Evolutionary conservation across 169 alveolate species (phyloP).

Genomic region (Babesia gibsoni): DNA sequence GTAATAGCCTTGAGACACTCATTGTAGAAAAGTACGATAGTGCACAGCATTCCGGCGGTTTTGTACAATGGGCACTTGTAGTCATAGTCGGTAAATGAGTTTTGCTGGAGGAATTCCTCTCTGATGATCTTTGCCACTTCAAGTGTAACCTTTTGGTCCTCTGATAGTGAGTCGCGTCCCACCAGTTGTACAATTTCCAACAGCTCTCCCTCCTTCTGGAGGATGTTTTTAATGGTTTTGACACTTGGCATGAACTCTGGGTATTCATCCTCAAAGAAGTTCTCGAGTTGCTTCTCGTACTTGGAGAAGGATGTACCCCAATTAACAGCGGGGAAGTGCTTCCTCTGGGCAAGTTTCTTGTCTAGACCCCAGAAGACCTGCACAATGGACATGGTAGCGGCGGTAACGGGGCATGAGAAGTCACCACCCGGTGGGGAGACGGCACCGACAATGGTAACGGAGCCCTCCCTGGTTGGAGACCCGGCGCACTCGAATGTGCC

Average conservation of each 20-base stretch:
- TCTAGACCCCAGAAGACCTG: constrained; percentile 99
- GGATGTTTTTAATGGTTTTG: constrained; percentile 88
- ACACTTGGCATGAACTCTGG: constrained; percentile 90
- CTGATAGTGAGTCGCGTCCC: constrained; percentile 98
- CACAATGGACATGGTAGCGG: constrained; percentile 95
- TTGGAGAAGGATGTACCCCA: constrained; percentile 97
- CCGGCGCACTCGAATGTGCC: constrained; percentile 96
- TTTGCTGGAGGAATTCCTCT: constrained; percentile 97
- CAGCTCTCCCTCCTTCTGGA: constrained; percentile 93
- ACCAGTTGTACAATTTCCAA: constrained; percentile 97
- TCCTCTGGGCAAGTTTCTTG: constrained; percentile 97
- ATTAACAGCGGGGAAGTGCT: constrained; percentile 98
- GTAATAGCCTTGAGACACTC: constrained; percentile 86
- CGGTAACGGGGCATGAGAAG: constrained; percentile 99
- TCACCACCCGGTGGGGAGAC: constrained; percentile 99
- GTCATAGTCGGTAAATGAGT: constrained; percentile 97
- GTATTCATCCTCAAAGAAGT: constrained; percentile 90
- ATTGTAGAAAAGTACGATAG: constrained; percentile 91
- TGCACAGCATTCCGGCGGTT: constrained; percentile 97
- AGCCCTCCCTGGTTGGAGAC: constrained; percentile 96
- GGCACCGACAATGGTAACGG: constrained; percentile 99
- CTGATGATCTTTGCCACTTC: constrained; percentile 96
- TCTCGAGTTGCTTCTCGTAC: constrained; percentile 93
- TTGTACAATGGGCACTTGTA: constrained; percentile 94
- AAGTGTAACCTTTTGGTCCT: constrained; percentile 87